Evolutionary conservation across 805 yeast species (phyloP), one percentile per base, ranked within the genome.

Genomic region (Spathaspora girioi): DNA sequence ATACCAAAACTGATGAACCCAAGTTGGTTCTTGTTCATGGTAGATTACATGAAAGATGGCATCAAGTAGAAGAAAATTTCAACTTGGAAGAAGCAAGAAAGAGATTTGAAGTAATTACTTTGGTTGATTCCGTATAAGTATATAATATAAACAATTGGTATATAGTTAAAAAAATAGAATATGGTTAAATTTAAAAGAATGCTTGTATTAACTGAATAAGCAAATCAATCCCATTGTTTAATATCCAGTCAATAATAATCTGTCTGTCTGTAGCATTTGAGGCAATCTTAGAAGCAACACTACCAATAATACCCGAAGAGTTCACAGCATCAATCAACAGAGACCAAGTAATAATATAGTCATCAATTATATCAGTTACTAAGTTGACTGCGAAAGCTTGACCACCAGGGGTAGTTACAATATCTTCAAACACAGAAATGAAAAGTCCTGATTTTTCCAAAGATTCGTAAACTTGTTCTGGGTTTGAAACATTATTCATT

Each of bases 31-130:
- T 64, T 31, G 41, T 73, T n/a, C 69, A 67, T 48, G 79, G 78
- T 5, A 59, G 79, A 40, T 53, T 66, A 12, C 73, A 74, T 38
- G 79, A 75, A 57, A 62, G 79, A 50, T 75, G 79, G 79, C 75
- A 73, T 46, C 75, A 70, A 50, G 59, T 60, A 20, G 68, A 65
- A 38, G 43, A 46, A 2, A 53, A 55, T 38, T 66, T 65, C 43
- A 57, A 59, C n/a, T 53, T 65, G 35, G 66, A 59, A 44, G 67
- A 63, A 47, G 69, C 68, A 5, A 59, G 48, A 43, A 63, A 63
- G 48, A 56, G 54, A 38, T 64, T 62, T 51, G 57, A 59, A 27
- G 50, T 66, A 9, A 61, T 65, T 42, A 58, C 57, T 47, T 45
- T 61, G 12, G 29, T 43, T 19, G 48, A 48, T 18, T 42, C 17